Percentiles rank a stretch among this genome's conserved stretches.
These are phyloP conservation scores for Botryobasidium botryosum DNA, from an alignment of 768 basidiomycete genomes.

Conservation along the genomic window DNA sequence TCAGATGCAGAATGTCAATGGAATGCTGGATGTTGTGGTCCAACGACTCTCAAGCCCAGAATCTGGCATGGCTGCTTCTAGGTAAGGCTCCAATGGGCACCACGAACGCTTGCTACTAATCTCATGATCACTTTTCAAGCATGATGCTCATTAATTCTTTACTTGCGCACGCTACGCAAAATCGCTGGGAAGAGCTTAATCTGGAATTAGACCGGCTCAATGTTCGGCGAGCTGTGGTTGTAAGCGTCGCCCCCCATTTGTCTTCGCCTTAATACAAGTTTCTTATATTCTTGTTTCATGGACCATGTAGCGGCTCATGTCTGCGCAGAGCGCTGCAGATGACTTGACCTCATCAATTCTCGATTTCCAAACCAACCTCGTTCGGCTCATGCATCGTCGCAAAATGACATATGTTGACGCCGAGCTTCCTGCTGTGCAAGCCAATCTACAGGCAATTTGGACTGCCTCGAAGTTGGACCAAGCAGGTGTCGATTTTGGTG, in stretches of 20 bases:
- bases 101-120: neutral
- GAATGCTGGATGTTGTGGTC: slow-evolving; percentile 68
- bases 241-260: slow-evolving; percentile 24
- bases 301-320: slow-evolving; percentile 70
- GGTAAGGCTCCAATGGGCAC: slow-evolving; percentile 39
- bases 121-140: slow-evolving; percentile 22
- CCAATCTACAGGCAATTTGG: slow-evolving; percentile 55
- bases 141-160: slow-evolving; percentile 86
- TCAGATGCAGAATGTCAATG: slow-evolving; percentile 52
- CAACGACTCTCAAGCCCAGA: slow-evolving; percentile 63
- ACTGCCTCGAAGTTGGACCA: slow-evolving; percentile 33
- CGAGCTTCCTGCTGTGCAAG: slow-evolving; percentile 23
- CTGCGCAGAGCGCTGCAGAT: slow-evolving; percentile 59
- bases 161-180: slow-evolving; percentile 59
- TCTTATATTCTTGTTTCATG: too few species aligned
- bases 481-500: slow-evolving; percentile 30
- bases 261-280: slow-evolving; percentile 7
- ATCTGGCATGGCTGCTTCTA: slow-evolving; percentile 70
- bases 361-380: slow-evolving; percentile 76
- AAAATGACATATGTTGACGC: slow-evolving; percentile 66
- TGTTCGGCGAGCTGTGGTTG: slow-evolving; percentile 66
- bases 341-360: slow-evolving; percentile 71
- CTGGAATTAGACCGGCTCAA: slow-evolving; percentile 56
- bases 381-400: slow-evolving; percentile 62
- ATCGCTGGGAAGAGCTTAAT: slow-evolving; percentile 65